phyloP scores from a whole-genome alignment of 148 eudicot genomes.

The Chenopodium formosanum region DNA sequence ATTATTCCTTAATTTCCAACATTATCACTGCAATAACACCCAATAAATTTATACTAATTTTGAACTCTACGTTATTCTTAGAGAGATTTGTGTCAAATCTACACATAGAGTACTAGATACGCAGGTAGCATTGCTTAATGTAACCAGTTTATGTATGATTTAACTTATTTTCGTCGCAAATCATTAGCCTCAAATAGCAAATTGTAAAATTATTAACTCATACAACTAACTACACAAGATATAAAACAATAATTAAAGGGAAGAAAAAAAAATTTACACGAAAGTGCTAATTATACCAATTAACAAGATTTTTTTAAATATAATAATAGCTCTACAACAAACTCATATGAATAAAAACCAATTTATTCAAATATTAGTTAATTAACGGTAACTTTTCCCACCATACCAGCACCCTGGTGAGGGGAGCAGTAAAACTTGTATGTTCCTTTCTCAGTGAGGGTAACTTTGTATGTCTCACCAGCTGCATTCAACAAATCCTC shows the following conservation, averaged over 20 bases:
- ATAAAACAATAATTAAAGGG: not conserved
- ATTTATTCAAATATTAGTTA: conserved; percentile 33
- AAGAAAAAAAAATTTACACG: not conserved
- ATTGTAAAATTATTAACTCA: not conserved
- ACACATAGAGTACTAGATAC: too few relatives aligned
- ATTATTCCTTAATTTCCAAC: too few relatives aligned
- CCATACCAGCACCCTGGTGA: conserved; percentile 99
- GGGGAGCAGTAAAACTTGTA: conserved; percentile 85
- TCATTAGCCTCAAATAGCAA: not conserved
- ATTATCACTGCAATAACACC: too few relatives aligned
- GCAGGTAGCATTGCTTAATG: not conserved
- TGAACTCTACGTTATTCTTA: too few relatives aligned
- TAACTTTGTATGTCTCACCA: conserved; percentile 64
- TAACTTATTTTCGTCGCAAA: not conserved
- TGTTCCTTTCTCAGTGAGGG: conserved; percentile 75
- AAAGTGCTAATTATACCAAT: not conserved
- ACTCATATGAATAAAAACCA: not conserved
- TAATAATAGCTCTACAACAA: not conserved
- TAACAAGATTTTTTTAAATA: not conserved
- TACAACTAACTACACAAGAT: not conserved
- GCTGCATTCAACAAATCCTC: conserved; percentile 66
- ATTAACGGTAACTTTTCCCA: conserved; percentile 85
- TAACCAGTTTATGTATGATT: too few relatives aligned
- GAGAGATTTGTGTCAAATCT: too few relatives aligned
- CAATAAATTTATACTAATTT: too few relatives aligned